Conservation (phyloP, 164 flowering plant genomes). For the Amborella trichopoda region DNA sequence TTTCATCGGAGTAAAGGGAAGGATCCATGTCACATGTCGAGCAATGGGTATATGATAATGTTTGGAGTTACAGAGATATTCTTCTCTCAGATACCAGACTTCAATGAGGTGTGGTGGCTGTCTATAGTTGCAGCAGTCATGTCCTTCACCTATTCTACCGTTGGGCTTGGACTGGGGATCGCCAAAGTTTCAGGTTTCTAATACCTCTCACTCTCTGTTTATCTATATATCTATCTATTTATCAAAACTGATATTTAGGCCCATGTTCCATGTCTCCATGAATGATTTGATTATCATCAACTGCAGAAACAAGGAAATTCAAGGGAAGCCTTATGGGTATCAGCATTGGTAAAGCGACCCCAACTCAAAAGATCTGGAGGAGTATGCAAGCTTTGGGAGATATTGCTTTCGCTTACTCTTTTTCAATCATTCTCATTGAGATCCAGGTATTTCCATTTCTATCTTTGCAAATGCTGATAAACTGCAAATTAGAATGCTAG, state of each 20-base stretch:
- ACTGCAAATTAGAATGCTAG: no score
- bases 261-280: neutral
- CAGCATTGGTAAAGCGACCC: constrained; percentile 12
- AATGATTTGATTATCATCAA: neutral
- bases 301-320: constrained; percentile 27
- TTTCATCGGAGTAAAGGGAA: constrained; percentile 39
- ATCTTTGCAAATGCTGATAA: no score
- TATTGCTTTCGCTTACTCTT: constrained; percentile 32
- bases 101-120: constrained; percentile 81
- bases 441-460: constrained; percentile 18
- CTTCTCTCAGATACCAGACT: constrained; percentile 74
- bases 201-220: no score
- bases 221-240: no score
- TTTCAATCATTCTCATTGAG: constrained; percentile 23
- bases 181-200: constrained; percentile 64
- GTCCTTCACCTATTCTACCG: constrained; percentile 67
- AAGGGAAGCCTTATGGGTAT: constrained; percentile 21
- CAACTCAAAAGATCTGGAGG: constrained; percentile 18
- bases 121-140: constrained; percentile 74
- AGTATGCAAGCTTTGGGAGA: constrained; percentile 26
- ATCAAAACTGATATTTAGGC: neutral
- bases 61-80: constrained; percentile 60
- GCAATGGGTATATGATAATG: constrained; percentile 66
- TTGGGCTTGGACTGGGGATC: constrained; percentile 60
- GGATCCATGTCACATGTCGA: constrained; percentile 53